Conservation (phyloP, 2,329 filamentous ascomycete genomes). For the Peltaster fructicola region DNA sequence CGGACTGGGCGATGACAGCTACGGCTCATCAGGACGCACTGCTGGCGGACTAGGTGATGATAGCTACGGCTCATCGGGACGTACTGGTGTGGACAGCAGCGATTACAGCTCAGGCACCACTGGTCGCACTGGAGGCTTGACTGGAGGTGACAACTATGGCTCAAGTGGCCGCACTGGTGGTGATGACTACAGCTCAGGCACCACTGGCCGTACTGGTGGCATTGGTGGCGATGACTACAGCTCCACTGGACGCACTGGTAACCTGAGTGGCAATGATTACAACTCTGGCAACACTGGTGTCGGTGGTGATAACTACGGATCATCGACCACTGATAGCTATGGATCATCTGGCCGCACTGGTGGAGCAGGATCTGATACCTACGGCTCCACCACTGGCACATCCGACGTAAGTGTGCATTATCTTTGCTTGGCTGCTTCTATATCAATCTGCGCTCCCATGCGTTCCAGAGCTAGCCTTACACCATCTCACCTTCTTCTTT, state of each 20-base stretch:
- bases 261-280: too few relatives aligned
- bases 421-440: too few relatives aligned
- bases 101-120: conserved; percentile 2
- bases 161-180: conserved; percentile 4
- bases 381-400: too few relatives aligned
- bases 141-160: conserved; percentile 8
- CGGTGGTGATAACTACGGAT: conserved; percentile 5
- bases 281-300: conserved; percentile 5
- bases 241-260: conserved; percentile 4
- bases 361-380: conserved; percentile 1
- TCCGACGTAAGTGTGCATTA: conserved; percentile 1
- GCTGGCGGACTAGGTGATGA: conserved; percentile 1
- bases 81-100: conserved; percentile 1
- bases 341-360: conserved; percentile 3
- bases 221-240: conserved; percentile 7
- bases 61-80: conserved; percentile 1
- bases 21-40: conserved; percentile 2
- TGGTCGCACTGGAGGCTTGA: conserved; percentile 2
- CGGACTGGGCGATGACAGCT: conserved; percentile 3
- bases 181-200: too few relatives aligned
- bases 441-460: too few relatives aligned
- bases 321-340: conserved; percentile 9
- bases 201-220: conserved; percentile 1
- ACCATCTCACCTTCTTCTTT: too few relatives aligned
- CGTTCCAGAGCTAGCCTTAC: too few relatives aligned